phyloP scores from a whole-genome alignment of 306 rosid genomes.

The Erythrophleum fordii region DNA sequence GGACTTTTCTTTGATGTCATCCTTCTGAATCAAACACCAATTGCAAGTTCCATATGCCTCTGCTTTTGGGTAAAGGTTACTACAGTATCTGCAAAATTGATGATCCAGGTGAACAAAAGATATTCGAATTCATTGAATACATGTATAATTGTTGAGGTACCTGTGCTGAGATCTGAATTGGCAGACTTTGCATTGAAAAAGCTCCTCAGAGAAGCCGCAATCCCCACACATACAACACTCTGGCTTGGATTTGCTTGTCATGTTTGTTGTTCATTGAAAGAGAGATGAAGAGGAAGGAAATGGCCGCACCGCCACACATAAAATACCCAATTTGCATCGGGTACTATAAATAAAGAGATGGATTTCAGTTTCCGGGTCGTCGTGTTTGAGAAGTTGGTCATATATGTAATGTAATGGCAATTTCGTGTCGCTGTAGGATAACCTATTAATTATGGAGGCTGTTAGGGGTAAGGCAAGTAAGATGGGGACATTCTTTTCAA shows the following conservation, averaged over 20 bases:
- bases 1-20: slow-evolving; percentile 62
- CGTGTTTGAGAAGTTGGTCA: slow-evolving; percentile 56
- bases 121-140: neutral
- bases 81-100: slow-evolving; percentile 70
- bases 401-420: slow-evolving; percentile 24
- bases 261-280: slow-evolving; percentile 44
- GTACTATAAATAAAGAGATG: slow-evolving; percentile 13
- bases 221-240: slow-evolving; percentile 99
- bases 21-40: slow-evolving; percentile 80
- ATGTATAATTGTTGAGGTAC: slow-evolving; percentile 27
- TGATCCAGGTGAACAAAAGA: neutral
- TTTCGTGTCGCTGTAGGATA: slow-evolving; percentile 22
- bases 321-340: slow-evolving; percentile 1
- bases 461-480: slow-evolving; percentile 31
- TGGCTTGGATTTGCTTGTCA: slow-evolving; percentile 54
- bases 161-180: slow-evolving; percentile 99
- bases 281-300: slow-evolving; percentile 27
- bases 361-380: slow-evolving; percentile 45
- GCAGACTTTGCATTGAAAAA: slow-evolving; percentile 81
- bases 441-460: slow-evolving; percentile 32
- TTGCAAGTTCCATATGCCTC: slow-evolving; percentile 71
- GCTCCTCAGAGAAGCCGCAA: slow-evolving; percentile 82
- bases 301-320: slow-evolving; percentile 50
- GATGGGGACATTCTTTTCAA: slow-evolving; percentile 36
- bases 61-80: slow-evolving; percentile 74